These are phyloP conservation scores for Zymoseptoria pseudotritici DNA, from an alignment of 2,329 filamentous ascomycete genomes.

Conservation along the genomic window DNA sequence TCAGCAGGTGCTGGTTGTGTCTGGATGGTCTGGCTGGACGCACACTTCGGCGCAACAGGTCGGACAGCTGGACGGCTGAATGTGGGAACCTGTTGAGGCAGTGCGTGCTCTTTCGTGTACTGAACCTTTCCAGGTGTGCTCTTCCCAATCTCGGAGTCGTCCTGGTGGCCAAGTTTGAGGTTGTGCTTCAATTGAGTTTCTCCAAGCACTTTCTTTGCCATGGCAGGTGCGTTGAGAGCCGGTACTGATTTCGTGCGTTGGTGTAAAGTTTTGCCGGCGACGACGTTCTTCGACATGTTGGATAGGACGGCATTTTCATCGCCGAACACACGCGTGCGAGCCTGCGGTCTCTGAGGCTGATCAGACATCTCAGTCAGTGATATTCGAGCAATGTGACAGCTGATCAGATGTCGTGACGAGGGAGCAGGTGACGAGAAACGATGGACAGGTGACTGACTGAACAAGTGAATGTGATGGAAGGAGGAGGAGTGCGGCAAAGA, in stretches of 20 bases:
- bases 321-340: conserved; percentile 50
- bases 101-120: conserved; percentile 31
- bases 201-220: conserved; percentile 34
- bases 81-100: conserved; percentile 37
- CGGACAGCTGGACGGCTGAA: conserved; percentile 54
- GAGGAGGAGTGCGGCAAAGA: background rate
- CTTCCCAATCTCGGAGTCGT: conserved; percentile 51
- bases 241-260: conserved; percentile 68
- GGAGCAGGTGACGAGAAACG: background rate
- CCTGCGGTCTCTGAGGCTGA: conserved; percentile 60
- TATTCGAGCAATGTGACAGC: background rate
- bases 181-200: conserved; percentile 24
- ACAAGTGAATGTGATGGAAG: background rate
- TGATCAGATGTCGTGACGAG: background rate
- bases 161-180: conserved; percentile 36
- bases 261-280: conserved; percentile 56
- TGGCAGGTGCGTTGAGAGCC: conserved; percentile 7
- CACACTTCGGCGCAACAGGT: conserved; percentile 34
- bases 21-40: conserved; percentile 34
- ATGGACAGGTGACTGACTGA: background rate
- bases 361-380: conserved; percentile 7
- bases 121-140: conserved; percentile 32
- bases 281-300: conserved; percentile 27
- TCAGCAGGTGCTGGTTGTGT: background rate
- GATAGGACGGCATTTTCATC: conserved; percentile 59